Percentiles rank a stretch among this genome's conserved stretches.
phyloP scores from a whole-genome alignment of 2,329 filamentous ascomycete species.

The Acephala macrosclerotiorum region DNA sequence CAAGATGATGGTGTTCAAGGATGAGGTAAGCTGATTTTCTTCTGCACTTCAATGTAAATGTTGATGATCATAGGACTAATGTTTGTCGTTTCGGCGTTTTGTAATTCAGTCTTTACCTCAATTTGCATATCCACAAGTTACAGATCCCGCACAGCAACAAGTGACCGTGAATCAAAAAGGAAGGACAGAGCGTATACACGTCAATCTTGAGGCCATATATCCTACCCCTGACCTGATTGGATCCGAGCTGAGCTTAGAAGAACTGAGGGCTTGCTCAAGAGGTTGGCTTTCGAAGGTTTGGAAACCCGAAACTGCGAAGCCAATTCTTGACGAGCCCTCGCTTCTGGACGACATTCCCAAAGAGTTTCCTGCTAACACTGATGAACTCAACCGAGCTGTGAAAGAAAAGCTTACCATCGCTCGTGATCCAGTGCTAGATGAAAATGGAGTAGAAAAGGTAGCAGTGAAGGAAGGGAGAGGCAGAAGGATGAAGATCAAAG shows the following conservation, averaged over 20 bases:
- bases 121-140: conserved; percentile 62
- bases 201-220: conserved; percentile 86
- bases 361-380: conserved; percentile 27
- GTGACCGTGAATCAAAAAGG: conserved; percentile 84
- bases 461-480: conserved; percentile 55
- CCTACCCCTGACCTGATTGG: conserved; percentile 75
- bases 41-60: conserved; percentile 58
- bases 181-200: conserved; percentile 85
- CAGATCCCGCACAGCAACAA: conserved; percentile 77
- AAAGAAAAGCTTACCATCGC: conserved; percentile 46
- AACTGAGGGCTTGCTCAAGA: conserved; percentile 79
- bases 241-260: conserved; percentile 88
- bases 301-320: conserved; percentile 46
- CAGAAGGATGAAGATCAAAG: conserved; percentile 81
- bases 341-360: conserved; percentile 21
- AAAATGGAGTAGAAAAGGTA: conserved; percentile 63
- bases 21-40: conserved; percentile 77
- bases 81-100: conserved; percentile 60
- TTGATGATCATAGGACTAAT: conserved; percentile 99
- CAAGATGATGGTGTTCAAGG: conserved; percentile 94
- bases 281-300: conserved; percentile 71
- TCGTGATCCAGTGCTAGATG: conserved; percentile 57
- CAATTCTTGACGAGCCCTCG: conserved; percentile 11
- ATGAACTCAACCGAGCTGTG: conserved; percentile 37
- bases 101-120: conserved; percentile 67